Conservation (phyloP, 2,329 filamentous ascomycete genomes). For the Fusarium falciforme region DNA sequence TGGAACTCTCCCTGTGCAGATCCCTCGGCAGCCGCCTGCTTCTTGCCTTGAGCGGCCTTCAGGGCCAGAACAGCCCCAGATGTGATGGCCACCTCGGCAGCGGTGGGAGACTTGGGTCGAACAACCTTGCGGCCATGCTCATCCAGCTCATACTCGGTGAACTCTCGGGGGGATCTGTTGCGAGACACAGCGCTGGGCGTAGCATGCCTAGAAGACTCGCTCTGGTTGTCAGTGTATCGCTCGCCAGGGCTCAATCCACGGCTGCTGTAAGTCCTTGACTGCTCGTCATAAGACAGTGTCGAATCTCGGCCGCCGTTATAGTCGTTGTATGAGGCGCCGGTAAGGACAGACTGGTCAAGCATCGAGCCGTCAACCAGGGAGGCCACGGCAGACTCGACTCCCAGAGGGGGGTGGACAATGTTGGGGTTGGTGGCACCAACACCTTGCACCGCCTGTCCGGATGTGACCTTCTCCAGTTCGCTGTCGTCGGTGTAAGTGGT, state of each 20-base stretch:
- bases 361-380: conserved; percentile 84
- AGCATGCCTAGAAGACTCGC: conserved; percentile 50
- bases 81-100: conserved; percentile 68
- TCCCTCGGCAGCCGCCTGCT: conserved; percentile 51
- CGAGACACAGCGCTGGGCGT: conserved; percentile 54
- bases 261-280: conserved; percentile 46
- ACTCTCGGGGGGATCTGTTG: conserved; percentile 57
- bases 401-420: conserved; percentile 77
- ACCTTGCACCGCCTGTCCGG: conserved; percentile 77
- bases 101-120: conserved; percentile 61
- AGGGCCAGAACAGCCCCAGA: conserved; percentile 66
- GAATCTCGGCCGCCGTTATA: conserved; percentile 56
- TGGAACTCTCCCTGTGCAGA: conserved; percentile 54
- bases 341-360: conserved; percentile 74
- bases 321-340: conserved; percentile 61
- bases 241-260: conserved; percentile 57
- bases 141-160: conserved; percentile 67
- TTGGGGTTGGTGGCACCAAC: conserved; percentile 81
- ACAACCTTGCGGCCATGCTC: conserved; percentile 68
- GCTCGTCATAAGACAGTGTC: conserved; percentile 48
- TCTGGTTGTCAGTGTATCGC: conserved; percentile 52
- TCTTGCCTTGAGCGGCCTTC: conserved; percentile 61
- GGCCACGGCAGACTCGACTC: conserved; percentile 89
- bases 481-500: conserved; percentile 64
- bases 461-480: conserved; percentile 68